Percentiles rank a stretch among this genome's conserved stretches.
Evolutionary conservation across 2,329 filamentous ascomycete species (phyloP).

Genomic region (Fusarium sp.): DNA sequence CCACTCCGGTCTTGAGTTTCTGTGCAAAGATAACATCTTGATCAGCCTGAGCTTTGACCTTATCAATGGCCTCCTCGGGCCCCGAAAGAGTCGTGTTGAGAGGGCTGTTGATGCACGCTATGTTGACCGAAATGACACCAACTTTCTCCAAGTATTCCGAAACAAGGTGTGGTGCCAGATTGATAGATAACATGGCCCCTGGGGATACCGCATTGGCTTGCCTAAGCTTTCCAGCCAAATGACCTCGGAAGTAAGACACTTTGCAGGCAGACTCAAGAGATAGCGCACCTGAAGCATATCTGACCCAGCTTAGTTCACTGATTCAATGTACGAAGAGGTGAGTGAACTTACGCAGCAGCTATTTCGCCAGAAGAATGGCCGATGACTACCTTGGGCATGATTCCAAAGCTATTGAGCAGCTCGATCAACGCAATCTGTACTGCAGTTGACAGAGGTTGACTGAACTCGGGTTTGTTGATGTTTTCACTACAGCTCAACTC

Average conservation of each 20-base stretch:
- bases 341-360: constrained; percentile 56
- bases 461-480: constrained; percentile 55
- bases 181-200: constrained; percentile 47
- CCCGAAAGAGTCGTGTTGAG: constrained; percentile 63
- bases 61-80: constrained; percentile 55
- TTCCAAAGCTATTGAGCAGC: constrained; percentile 55
- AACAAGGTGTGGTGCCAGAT: constrained; percentile 3
- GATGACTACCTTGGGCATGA: constrained; percentile 53
- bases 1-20: constrained; percentile 59
- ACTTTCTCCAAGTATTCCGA: background rate
- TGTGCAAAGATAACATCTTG: constrained; percentile 58
- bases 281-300: constrained; percentile 17
- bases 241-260: constrained; percentile 63
- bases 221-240: constrained; percentile 30
- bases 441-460: constrained; percentile 57
- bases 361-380: constrained; percentile 63
- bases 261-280: constrained; percentile 47
- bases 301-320: rapidly evolving
- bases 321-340: constrained; percentile 35
- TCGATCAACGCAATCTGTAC: constrained; percentile 61
- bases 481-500: background rate
- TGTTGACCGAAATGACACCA: background rate
- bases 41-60: constrained; percentile 50
- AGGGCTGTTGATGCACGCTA: constrained; percentile 64
- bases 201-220: constrained; percentile 32